Evolutionary conservation across 1,139 yeast genomes (phyloP).

Genomic region (Candida albicans): DNA sequence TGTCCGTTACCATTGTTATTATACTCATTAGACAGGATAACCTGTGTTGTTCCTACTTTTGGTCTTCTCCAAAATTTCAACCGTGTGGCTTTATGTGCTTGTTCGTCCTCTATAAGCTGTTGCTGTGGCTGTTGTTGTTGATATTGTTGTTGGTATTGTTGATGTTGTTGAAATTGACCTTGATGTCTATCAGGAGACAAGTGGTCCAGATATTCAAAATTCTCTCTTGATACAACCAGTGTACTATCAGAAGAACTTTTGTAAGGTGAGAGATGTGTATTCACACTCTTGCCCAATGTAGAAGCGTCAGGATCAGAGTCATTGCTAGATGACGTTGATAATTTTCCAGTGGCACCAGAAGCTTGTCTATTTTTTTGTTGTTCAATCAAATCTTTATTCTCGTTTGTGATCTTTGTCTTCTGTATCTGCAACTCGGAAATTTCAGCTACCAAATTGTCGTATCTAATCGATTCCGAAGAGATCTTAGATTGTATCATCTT

Average conservation of each 20-base stretch:
- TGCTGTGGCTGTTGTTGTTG: conserved; percentile 5
- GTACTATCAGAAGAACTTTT: conserved; percentile 5
- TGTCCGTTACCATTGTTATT: conserved; percentile 1
- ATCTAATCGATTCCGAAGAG: conserved; percentile 23
- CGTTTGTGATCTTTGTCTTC: conserved; percentile 24
- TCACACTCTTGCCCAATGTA: conserved; percentile 8
- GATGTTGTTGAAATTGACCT: conserved; percentile 3
- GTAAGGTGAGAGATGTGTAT: conserved; percentile 10
- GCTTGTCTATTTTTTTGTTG: conserved; percentile 24
- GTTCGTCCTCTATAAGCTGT: conserved; percentile 27
- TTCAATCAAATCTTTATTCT: conserved; percentile 26
- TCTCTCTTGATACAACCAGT: conserved; percentile 4
- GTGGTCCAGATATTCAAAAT: conserved; percentile 5
- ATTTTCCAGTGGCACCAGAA: conserved; percentile 1
- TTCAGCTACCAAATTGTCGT: conserved; percentile 31
- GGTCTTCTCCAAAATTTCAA: conserved; percentile 59
- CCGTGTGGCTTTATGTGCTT: conserved; percentile 46
- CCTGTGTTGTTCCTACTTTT: conserved; percentile 24
- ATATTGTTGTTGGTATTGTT: conserved; percentile 5
- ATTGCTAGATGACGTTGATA: conserved; percentile 3
- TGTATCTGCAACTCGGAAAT: conserved; percentile 28
- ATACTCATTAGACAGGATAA: conserved; percentile 10
- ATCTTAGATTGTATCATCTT: conserved; percentile 25
- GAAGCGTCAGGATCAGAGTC: conserved; percentile 10
- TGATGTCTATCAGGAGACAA: conserved; percentile 15